These are phyloP conservation scores for Coemansia sp. DNA, from an alignment of 192 early-diverging fungal genomes.

Conservation along the genomic window DNA sequence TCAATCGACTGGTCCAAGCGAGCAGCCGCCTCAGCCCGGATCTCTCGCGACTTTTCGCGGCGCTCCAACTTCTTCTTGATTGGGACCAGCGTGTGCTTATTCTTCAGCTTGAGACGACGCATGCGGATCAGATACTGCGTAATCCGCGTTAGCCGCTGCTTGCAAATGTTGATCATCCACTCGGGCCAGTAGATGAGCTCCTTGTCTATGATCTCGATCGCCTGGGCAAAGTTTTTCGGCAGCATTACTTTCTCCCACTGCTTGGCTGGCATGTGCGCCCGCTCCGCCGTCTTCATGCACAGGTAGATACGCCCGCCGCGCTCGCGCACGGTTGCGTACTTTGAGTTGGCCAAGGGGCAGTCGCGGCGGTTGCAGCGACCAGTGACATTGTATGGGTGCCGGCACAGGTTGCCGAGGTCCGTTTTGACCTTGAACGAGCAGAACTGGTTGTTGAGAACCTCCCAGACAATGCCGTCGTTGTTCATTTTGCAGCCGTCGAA, in stretches of 20 bases:
- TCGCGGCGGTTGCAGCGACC: conserved; percentile 92
- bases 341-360: conserved; percentile 91
- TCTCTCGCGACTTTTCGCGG: conserved; percentile 78
- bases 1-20: conserved; percentile 88
- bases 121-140: conserved; percentile 94
- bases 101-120: conserved; percentile 83
- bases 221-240: conserved; percentile 85
- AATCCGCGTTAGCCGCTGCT: conserved; percentile 93
- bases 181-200: conserved; percentile 89
- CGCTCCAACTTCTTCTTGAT: conserved; percentile 94
- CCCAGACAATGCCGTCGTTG: conserved; percentile 87
- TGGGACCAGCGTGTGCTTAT: conserved; percentile 68
- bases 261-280: conserved; percentile 88
- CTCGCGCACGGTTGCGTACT: conserved; percentile 94
- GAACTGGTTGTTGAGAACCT: conserved; percentile 93
- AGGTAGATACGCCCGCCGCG: conserved; percentile 77
- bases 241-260: conserved; percentile 90
- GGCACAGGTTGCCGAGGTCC: conserved; percentile 82
- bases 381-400: conserved; percentile 94
- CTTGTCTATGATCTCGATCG: conserved; percentile 80
- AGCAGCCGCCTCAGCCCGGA: conserved; percentile 87
- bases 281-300: conserved; percentile 92
- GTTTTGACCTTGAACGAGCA: conserved; percentile 99
- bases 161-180: conserved; percentile 91
- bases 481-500: conserved; percentile 23